Evolutionary conservation across 2,329 filamentous ascomycete species (phyloP).

Genomic region (Sporothrix mexicana): DNA sequence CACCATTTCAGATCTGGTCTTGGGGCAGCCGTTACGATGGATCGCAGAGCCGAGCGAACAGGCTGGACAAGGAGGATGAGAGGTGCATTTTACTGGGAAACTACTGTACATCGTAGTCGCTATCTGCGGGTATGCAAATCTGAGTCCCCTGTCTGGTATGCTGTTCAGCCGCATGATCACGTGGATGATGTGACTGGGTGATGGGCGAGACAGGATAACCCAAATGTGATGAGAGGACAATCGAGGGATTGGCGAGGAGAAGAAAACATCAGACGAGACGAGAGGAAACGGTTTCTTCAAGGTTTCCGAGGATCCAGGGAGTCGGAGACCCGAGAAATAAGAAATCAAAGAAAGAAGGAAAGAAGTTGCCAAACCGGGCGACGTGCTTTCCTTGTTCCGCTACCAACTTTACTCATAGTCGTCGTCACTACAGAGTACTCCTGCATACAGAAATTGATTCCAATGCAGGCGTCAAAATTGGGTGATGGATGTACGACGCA

Average conservation of each 20-base stretch:
- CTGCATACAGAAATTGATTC: neutral
- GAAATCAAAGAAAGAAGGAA: neutral
- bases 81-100: neutral
- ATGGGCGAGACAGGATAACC: neutral
- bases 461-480: conserved; percentile 11
- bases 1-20: neutral
- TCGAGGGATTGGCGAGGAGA: neutral
- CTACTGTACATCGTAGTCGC: neutral
- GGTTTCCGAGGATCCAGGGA: too few species aligned
- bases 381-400: neutral
- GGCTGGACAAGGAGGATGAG: neutral
- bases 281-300: neutral
- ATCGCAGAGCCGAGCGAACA: neutral
- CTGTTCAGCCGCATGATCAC: conserved; percentile 6
- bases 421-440: too few species aligned
- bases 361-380: neutral
- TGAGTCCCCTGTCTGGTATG: neutral
- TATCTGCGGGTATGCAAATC: too few species aligned
- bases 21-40: neutral
- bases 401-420: too few species aligned
- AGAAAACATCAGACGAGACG: neutral
- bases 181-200: neutral
- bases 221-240: neutral
- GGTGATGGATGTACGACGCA: neutral
- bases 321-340: neutral